Evolutionary conservation across 371 early-diverging fungal species (phyloP), one percentile per base, ranked within the genome.

Genomic region (Zychaea mexicana): DNA sequence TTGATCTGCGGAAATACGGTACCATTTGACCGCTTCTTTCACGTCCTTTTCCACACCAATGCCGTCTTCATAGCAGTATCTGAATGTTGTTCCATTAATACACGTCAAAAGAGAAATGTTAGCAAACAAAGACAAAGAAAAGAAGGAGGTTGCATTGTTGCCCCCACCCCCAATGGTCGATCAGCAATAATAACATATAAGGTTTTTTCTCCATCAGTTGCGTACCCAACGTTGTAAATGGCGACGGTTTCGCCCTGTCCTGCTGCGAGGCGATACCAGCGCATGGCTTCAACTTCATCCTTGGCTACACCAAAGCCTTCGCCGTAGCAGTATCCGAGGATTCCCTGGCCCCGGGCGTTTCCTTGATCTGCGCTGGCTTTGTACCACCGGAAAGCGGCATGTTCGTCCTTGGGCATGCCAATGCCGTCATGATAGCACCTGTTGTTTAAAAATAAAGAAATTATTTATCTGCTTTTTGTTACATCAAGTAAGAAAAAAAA

Each of bases 11-110:
- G 94, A 83, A 47, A 79, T 71, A 30, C 61, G 68, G 66, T 92
- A 96, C 91, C 91, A 94, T 49, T 75, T 67, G 45, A 94, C 85
- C 15, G 95, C 95, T 65, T 88, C 84, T 2, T 69, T 57, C 4
- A 85, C 71, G 61, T 92, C 76, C 67, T 86, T 82, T 52, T 84
- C 83, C 5, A 89, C 88, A 13, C 93, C 94, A 53, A 90, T 81
- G 9, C 95, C 95, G 49, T 92, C 89, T 69, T 94, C 92, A 66
- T 91, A 94, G 66, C 92, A 92, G 65, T 91, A 88, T 42, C 42
- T 42, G 2, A 17, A 12, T 36, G 8, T 36, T 12, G n/a, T 12
- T 17, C n/a, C 42, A 42, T 42, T 42, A 15, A 42, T 42, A n/a
- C n/a, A n/a, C n/a, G n/a, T n/a, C n/a, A n/a, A n/a, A n/a, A n/a